These are phyloP conservation scores for Entophlyctis luteolus DNA, from an alignment of 192 early-diverging fungal genomes.

Conservation along the genomic window DNA sequence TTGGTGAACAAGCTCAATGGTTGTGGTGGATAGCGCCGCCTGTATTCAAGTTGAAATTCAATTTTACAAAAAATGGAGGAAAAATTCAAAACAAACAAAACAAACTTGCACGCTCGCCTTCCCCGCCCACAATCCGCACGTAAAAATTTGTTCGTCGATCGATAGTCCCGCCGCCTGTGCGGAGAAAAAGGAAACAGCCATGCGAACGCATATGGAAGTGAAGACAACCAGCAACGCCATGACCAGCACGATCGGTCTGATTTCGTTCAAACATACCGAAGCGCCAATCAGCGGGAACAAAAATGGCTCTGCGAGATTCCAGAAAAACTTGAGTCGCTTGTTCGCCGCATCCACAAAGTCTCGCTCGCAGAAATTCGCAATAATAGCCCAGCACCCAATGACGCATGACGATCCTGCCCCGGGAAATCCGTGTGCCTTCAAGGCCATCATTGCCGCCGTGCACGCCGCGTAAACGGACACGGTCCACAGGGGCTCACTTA, in stretches of 20 bases:
- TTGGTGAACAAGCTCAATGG: constrained; percentile 32
- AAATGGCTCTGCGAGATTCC: constrained; percentile 37
- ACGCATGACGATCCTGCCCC: constrained; percentile 26
- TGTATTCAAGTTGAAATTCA: too few relatives aligned
- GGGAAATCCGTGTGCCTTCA: constrained; percentile 33
- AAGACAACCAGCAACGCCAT: constrained; percentile 24
- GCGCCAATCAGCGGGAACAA: constrained; percentile 44
- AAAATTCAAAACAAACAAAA: not conserved
- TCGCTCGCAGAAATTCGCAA: constrained; percentile 28
- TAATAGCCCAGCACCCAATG: constrained; percentile 30
- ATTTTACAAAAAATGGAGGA: not conserved
- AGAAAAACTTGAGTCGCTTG: constrained; percentile 32
- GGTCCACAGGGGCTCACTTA: constrained; percentile 18
- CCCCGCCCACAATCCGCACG: constrained; percentile 35
- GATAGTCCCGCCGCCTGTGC: constrained; percentile 17
- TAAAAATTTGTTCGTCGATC: constrained; percentile 33
- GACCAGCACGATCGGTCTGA: constrained; percentile 9
- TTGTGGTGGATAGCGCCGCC: constrained; percentile 25
- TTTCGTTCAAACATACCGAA: constrained; percentile 30
- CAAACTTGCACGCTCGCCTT: constrained; percentile 42
- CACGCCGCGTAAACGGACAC: constrained; percentile 10
- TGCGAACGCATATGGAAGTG: constrained; percentile 25
- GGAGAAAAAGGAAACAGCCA: constrained; percentile 24
- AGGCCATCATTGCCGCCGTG: constrained; percentile 27
- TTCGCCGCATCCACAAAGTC: constrained; percentile 25